Evolutionary conservation across 176 grass and related monocot species (phyloP).

Genomic region (Chrysopogon serrulatus): DNA sequence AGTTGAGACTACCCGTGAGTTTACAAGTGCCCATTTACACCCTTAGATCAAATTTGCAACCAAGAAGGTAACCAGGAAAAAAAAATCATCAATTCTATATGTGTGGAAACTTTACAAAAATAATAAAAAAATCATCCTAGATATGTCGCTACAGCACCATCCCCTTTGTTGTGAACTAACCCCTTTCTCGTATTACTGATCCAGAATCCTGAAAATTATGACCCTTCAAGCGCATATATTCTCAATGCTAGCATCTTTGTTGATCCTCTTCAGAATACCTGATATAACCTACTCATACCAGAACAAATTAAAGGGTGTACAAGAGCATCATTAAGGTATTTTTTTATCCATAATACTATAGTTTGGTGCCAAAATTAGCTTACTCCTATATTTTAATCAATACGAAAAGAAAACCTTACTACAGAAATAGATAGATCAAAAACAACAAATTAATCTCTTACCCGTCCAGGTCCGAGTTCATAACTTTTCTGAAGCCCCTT

Average conservation of each 20-base stretch:
- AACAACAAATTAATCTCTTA: slow-evolving; percentile 20
- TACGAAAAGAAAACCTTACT: no score
- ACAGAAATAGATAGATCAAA: background rate
- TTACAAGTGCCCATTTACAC: background rate
- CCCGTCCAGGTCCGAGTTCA: slow-evolving; percentile 92
- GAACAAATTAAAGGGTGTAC: background rate
- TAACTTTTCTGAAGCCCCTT: slow-evolving; percentile 92
- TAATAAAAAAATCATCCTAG: no score
- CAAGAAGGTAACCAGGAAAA: background rate
- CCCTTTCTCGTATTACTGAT: background rate
- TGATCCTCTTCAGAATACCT: slow-evolving; percentile 86
- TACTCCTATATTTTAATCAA: background rate
- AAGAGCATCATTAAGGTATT: background rate
- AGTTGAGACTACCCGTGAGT: background rate
- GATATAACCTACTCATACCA: slow-evolving; percentile 68
- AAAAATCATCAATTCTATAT: background rate
- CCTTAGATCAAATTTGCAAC: background rate
- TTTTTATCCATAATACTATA: background rate
- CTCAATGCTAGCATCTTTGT: slow-evolving; percentile 69
- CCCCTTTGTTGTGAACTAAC: background rate
- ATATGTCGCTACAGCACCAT: background rate
- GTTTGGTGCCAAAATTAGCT: background rate
- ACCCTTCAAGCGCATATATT: slow-evolving; percentile 66
- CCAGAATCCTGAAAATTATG: background rate
- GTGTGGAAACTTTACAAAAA: background rate